Evolutionary conservation across 352 stramenopile species (phyloP).

Genomic region (Phytopythium oedochilum): DNA sequence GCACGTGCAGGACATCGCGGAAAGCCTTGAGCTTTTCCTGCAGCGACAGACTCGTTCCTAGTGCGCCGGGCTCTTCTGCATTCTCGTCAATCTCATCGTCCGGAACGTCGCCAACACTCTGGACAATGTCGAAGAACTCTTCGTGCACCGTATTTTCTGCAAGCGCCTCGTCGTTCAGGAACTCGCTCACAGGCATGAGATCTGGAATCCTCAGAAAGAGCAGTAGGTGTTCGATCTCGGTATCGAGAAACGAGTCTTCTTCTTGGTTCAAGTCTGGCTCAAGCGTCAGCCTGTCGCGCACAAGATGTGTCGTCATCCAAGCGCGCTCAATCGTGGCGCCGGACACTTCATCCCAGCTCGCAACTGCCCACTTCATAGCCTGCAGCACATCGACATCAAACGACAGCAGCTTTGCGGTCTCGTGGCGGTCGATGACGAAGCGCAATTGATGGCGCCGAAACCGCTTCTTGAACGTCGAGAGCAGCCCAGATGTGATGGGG

Average conservation of each 20-base stretch:
- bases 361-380: slow-evolving; percentile 72
- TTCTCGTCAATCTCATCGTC: slow-evolving; percentile 65
- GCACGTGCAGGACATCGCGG: slow-evolving; percentile 64
- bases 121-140: slow-evolving; percentile 82
- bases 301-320: slow-evolving; percentile 55
- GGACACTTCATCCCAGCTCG: slow-evolving; percentile 69
- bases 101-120: slow-evolving; percentile 53
- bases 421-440: slow-evolving; percentile 53
- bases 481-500: slow-evolving; percentile 53
- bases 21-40: slow-evolving; percentile 82
- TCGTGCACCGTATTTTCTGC: slow-evolving; percentile 72
- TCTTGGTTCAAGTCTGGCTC: slow-evolving; percentile 54
- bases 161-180: slow-evolving; percentile 66
- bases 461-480: slow-evolving; percentile 68
- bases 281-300: slow-evolving; percentile 45
- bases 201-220: slow-evolving; percentile 57
- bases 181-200: slow-evolving; percentile 56
- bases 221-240: slow-evolving; percentile 61
- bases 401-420: slow-evolving; percentile 34
- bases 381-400: slow-evolving; percentile 70
- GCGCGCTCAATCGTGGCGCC: slow-evolving; percentile 62
- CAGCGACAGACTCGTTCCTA: slow-evolving; percentile 37
- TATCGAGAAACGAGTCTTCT: slow-evolving; percentile 48
- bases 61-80: slow-evolving; percentile 23
- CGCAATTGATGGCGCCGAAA: slow-evolving; percentile 71